Base-by-base conservation (phyloP, 1,139 yeast genomes). In the Yamadazyma kanchanaburiensis region DNA sequence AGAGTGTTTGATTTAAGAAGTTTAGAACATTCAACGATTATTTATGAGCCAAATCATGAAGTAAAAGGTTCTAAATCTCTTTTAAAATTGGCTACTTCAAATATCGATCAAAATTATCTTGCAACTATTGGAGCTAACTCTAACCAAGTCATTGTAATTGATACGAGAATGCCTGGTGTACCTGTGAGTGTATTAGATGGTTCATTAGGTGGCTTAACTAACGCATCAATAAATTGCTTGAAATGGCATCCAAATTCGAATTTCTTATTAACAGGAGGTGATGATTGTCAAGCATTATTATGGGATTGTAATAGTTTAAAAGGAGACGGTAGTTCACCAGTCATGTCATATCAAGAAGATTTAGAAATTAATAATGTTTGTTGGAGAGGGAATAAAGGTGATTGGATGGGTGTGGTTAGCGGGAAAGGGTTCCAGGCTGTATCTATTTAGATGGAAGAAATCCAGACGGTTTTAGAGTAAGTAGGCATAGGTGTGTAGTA, bases 21-120 rank as follows among this genome's bases (percentile, higher is more conserved):
- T 12, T 64, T 91, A 31, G 97, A 94, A 41, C 97, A 89, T 55
- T 85, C 95, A 9, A 91, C 98, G 2, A 91, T 91, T 41, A 83
- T 91, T 16, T 91, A 87, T 53, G 98, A 91, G 49, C 74, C 72
- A 4, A 28, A 41, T 16, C 19, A 15, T 13, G 31, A 30, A 12
- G 27, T 32, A 11, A 45, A 51, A 33, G 64, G 62, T 30, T 68
- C 77, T 2, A 66, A 68, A 22, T 94, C 96, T 2, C 61, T 91
- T 30, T 59, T 91, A 24, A 70, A 91, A 38, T 62, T 91, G 10
- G 78, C 85, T 14, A 77, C 96, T 0, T 84, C 89, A 24, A 85
- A 87, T 24, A 68, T 76, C 26, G 95, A 91, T 53, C 87, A 89
- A 52, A 76, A 86, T 37, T 70, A 88, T 39, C 44, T 68, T 35